Conservation (phyloP, 2,329 filamentous ascomycete genomes). For the Elsinoe necatrix region DNA sequence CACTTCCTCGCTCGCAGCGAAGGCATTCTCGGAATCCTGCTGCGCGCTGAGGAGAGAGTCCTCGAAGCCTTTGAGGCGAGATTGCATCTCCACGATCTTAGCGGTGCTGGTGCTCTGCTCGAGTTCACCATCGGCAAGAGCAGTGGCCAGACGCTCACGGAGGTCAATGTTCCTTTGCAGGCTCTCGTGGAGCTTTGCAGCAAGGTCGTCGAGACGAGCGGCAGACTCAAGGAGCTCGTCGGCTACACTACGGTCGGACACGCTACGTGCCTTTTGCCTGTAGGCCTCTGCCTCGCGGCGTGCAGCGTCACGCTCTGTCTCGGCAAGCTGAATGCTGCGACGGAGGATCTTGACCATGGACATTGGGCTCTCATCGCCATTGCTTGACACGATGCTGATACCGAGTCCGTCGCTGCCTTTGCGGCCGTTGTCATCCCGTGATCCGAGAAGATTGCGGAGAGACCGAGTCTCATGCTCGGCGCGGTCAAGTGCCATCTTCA, state of each 20-base stretch:
- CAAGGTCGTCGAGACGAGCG: constrained; percentile 68
- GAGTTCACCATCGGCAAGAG: constrained; percentile 72
- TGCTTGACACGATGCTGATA: constrained; percentile 18
- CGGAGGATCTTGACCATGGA: constrained; percentile 58
- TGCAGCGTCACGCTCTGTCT: constrained; percentile 65
- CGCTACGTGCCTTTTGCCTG: constrained; percentile 50
- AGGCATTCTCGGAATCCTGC: constrained; percentile 73
- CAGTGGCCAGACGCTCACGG: constrained; percentile 65
- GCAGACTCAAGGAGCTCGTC: constrained; percentile 66
- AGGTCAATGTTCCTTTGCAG: constrained; percentile 68
- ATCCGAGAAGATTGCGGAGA: constrained; percentile 55
- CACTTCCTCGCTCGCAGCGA: constrained; percentile 80
- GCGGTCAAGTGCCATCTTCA: constrained; percentile 95
- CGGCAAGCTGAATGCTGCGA: constrained; percentile 57
- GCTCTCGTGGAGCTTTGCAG: constrained; percentile 69
- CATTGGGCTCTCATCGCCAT: constrained; percentile 33
- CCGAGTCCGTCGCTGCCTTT: constrained; percentile 16
- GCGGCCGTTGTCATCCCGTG: constrained; percentile 3
- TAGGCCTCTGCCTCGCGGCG: constrained; percentile 56
- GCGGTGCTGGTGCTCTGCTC: constrained; percentile 73
- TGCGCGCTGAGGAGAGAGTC: constrained; percentile 77
- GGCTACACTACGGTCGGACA: constrained; percentile 58
- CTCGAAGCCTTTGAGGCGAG: constrained; percentile 70
- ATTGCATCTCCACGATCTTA: constrained; percentile 77
- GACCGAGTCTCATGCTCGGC: constrained; percentile 86